phyloP scores from a whole-genome alignment of 2,329 filamentous ascomycete genomes.

The Colletotrichum kahawae region DNA sequence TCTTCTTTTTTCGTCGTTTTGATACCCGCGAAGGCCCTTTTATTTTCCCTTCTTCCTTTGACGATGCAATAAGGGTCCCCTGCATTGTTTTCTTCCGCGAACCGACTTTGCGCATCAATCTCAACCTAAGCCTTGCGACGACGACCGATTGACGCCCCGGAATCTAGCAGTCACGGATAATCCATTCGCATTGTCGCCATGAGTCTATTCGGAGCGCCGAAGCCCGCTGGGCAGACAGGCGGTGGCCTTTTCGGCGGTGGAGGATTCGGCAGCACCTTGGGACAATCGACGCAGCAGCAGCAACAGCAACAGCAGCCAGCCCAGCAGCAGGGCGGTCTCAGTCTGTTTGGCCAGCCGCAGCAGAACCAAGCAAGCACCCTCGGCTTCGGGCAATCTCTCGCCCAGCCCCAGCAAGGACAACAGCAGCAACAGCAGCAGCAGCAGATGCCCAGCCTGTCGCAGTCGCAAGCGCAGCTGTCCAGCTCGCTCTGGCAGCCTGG shows the following conservation, averaged over 20 bases:
- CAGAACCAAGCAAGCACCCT: slow-evolving; percentile 37
- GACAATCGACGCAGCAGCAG: slow-evolving; percentile 40
- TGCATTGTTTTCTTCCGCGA: slow-evolving; percentile 2
- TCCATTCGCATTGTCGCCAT: slow-evolving; percentile 31
- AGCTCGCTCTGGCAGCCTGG: slow-evolving; percentile 60
- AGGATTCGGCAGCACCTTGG: slow-evolving; percentile 35
- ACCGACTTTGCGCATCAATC: slow-evolving; percentile 1
- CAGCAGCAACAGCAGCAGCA: slow-evolving; percentile 48
- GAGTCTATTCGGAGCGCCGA: slow-evolving; percentile 44
- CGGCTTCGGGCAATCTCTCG: slow-evolving; percentile 38
- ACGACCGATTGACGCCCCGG: background rate
- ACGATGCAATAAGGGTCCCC: slow-evolving; percentile 8
- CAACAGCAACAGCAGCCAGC: slow-evolving; percentile 36
- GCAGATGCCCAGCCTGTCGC: slow-evolving; percentile 47
- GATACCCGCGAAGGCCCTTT: slow-evolving; percentile 2
- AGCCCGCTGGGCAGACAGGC: slow-evolving; percentile 31
- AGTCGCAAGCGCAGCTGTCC: slow-evolving; percentile 51
- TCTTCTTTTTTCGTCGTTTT: background rate
- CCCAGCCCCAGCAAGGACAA: slow-evolving; percentile 42
- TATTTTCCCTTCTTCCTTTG: background rate
- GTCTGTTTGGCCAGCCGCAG: slow-evolving; percentile 44
- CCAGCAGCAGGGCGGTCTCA: slow-evolving; percentile 31
- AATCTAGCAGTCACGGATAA: slow-evolving; percentile 4
- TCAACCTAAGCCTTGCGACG: background rate
- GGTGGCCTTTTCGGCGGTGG: slow-evolving; percentile 25